phyloP scores from a whole-genome alignment of 2,329 filamentous ascomycete genomes.

The Hymenoscyphus fraxineus region DNA sequence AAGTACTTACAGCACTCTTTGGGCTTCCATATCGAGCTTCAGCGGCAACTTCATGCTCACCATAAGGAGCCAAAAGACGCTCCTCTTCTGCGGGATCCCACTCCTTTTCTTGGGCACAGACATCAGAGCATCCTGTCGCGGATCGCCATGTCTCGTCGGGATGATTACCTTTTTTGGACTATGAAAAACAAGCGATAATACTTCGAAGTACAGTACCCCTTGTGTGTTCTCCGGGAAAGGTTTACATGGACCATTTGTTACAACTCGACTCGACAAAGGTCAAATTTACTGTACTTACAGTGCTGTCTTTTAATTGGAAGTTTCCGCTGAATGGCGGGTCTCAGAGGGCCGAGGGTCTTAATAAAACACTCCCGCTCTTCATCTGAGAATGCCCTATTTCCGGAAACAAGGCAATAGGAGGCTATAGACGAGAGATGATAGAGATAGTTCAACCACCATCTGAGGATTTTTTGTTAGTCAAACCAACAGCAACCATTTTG shows the following conservation, averaged over 20 bases:
- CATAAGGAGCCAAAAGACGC: neutral
- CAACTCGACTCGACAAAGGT: no score
- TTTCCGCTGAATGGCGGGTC: no score
- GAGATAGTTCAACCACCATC: neutral
- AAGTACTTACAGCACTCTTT: no score
- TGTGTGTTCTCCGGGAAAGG: no score
- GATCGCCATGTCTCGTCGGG: neutral
- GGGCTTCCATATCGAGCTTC: neutral
- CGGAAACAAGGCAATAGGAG: no score
- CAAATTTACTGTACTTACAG: no score
- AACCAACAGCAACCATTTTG: neutral
- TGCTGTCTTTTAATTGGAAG: no score
- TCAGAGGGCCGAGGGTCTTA: no score
- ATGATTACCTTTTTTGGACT: neutral
- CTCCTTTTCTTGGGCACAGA: constrained; percentile 3
- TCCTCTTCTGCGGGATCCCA: neutral
- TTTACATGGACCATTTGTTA: no score
- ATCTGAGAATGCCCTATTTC: no score
- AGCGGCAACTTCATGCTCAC: neutral
- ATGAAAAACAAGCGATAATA: neutral
- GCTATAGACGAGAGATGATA: neutral
- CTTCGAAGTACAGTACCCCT: no score
- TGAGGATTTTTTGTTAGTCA: neutral
- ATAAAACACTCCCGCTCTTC: no score
- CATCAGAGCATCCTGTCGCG: neutral